These are phyloP conservation scores for Oropetium thomaeum DNA, from an alignment of 176 grass and related monocot species.

Conservation along the genomic window DNA sequence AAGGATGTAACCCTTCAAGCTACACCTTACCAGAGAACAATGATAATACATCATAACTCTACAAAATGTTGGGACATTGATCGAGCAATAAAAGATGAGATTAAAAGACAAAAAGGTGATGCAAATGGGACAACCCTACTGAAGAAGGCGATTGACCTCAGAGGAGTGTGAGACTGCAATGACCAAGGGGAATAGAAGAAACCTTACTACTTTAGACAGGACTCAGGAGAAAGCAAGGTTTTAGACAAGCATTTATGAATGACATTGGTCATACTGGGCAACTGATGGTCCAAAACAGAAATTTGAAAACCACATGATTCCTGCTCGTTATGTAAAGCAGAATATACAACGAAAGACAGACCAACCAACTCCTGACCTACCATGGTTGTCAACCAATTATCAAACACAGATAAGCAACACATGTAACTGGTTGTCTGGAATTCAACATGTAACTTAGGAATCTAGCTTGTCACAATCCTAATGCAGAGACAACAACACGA, in stretches of 20 bases:
- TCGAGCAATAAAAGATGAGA: neutral
- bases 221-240: constrained; percentile 6
- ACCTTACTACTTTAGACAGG: neutral
- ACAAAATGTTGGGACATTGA: neutral
- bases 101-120: neutral
- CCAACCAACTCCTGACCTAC: neutral
- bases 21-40: neutral
- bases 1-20: neutral
- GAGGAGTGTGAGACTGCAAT: neutral
- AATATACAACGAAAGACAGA: constrained; percentile 27
- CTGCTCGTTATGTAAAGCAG: constrained; percentile 16
- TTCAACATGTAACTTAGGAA: constrained; percentile 24
- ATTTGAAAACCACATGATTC: constrained; percentile 24
- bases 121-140: neutral
- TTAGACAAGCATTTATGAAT: constrained; percentile 3
- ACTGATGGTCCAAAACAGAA: constrained; percentile 27
- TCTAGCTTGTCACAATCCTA: constrained; percentile 9
- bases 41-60: neutral
- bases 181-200: neutral
- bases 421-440: neutral
- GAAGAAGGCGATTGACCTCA: neutral
- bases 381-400: constrained; percentile 8
- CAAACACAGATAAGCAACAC: neutral
- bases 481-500: neutral
- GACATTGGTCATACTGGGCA: neutral